Percentiles rank a stretch among this genome's conserved stretches.
Conservation (phyloP, 2,329 filamentous ascomycete species). For the Stemphylium vesicarium region DNA sequence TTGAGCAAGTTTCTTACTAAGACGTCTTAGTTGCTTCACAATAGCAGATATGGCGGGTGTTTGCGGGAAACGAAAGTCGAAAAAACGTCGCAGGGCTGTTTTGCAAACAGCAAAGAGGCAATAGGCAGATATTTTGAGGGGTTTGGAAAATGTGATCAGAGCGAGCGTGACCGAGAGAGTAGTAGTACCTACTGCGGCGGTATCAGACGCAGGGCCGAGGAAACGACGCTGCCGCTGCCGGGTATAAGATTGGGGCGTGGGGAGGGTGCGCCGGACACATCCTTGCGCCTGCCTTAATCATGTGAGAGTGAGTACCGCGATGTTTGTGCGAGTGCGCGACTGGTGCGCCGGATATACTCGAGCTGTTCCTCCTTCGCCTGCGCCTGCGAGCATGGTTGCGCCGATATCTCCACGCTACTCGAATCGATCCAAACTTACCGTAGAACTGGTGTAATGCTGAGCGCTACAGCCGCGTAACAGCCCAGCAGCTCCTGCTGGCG, state of each 20-base stretch:
- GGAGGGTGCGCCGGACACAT: conserved; percentile 15
- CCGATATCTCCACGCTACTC: background rate
- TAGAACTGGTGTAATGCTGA: conserved; percentile 4
- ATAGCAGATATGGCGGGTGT: conserved; percentile 4
- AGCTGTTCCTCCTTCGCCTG: background rate
- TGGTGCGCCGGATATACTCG: background rate
- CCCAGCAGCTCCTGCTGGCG: conserved; percentile 5
- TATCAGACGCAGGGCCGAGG: conserved; percentile 11
- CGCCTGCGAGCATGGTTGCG: background rate
- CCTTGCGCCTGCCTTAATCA: conserved; percentile 11
- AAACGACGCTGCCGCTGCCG: conserved; percentile 16
- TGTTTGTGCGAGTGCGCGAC: conserved; percentile 1
- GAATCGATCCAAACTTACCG: background rate
- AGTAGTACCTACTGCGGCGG: conserved; percentile 6
- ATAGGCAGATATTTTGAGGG: background rate
- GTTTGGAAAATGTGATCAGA: no score
- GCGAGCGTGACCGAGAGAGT: background rate
- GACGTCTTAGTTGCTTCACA: conserved; percentile 16
- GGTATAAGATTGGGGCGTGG: conserved; percentile 16
- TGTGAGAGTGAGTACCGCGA: conserved; percentile 17
- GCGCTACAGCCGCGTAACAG: conserved; percentile 10
- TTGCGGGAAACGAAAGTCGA: background rate
- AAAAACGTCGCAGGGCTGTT: background rate
- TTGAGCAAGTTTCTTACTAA: conserved; percentile 34
- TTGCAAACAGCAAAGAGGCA: background rate